Evolutionary conservation across 1,284 basidiomycete genomes (phyloP).

Genomic region (Hypsizygus ulmarius): DNA sequence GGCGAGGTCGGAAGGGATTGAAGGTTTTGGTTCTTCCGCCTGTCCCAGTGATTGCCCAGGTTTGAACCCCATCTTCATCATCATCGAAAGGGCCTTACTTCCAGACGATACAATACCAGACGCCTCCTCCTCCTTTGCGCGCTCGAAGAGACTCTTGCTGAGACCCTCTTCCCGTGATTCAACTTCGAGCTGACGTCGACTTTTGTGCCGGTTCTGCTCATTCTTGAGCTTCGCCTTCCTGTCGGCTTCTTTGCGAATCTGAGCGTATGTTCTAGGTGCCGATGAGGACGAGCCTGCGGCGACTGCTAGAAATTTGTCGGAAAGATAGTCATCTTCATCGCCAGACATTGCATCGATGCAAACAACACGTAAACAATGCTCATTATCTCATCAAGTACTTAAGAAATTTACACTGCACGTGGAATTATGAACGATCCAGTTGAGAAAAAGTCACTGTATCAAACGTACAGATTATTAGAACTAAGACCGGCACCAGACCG

Average conservation of each 20-base stretch:
- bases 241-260: conserved; percentile 63
- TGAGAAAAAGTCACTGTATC: not conserved
- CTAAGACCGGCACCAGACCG: conserved; percentile 48
- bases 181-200: conserved; percentile 64
- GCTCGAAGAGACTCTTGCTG: conserved; percentile 73
- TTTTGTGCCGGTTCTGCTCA: conserved; percentile 61
- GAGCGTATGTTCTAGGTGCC: conserved; percentile 58
- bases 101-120: conserved; percentile 35
- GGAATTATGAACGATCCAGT: too few relatives aligned
- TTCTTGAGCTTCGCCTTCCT: conserved; percentile 57
- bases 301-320: conserved; percentile 77
- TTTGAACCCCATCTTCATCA: conserved; percentile 89
- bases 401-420: too few relatives aligned
- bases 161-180: conserved; percentile 76
- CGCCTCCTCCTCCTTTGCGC: conserved; percentile 62
- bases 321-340: conserved; percentile 80
- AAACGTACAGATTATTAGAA: conserved; percentile 23
- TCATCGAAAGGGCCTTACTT: conserved; percentile 79
- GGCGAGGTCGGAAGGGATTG: conserved; percentile 13
- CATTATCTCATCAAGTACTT: too few relatives aligned
- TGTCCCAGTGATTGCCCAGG: conserved; percentile 73
- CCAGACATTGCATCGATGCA: conserved; percentile 44
- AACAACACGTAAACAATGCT: conserved; percentile 24
- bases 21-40: conserved; percentile 26
- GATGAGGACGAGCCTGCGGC: conserved; percentile 33